Percentiles rank a stretch among this genome's conserved stretches.
phyloP scores from a whole-genome alignment of 345 rosid species.

The Carallia brachiata region DNA sequence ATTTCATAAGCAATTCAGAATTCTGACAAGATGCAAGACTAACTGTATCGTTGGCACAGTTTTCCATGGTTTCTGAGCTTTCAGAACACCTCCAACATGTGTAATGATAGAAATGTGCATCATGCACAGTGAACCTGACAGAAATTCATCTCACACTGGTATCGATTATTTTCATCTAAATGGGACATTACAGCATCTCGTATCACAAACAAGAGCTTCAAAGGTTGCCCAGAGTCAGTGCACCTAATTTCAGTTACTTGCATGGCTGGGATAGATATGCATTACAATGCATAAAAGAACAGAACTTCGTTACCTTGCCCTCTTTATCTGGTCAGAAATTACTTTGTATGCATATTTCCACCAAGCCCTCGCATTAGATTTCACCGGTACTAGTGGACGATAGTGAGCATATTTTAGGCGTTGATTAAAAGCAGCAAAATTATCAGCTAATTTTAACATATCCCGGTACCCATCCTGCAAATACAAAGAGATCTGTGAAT shows the following conservation, averaged over 20 bases:
- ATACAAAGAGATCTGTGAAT: constrained; percentile 19
- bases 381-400: constrained; percentile 74
- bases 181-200: neutral
- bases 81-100: too few relatives aligned
- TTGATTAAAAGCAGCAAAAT: constrained; percentile 83
- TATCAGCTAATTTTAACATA: constrained; percentile 84
- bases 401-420: constrained; percentile 87
- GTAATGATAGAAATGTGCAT: too few relatives aligned
- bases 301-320: constrained; percentile 52
- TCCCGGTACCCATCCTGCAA: constrained; percentile 88
- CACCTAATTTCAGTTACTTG: neutral
- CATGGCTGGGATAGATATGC: too few relatives aligned
- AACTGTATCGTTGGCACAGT: too few relatives aligned
- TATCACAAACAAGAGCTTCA: neutral
- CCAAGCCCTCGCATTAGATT: constrained; percentile 77
- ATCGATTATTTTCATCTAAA: neutral
- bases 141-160: too few relatives aligned
- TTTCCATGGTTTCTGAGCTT: too few relatives aligned
- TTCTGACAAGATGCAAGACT: too few relatives aligned
- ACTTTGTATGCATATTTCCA: constrained; percentile 90
- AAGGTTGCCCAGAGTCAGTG: neutral
- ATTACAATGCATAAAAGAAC: too few relatives aligned
- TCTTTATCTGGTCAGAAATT: constrained; percentile 83
- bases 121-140: too few relatives aligned
- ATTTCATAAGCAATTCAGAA: too few relatives aligned